Evolutionary conservation across 352 stramenopile species (phyloP).

Genomic region (Phytophthora lateralis): DNA sequence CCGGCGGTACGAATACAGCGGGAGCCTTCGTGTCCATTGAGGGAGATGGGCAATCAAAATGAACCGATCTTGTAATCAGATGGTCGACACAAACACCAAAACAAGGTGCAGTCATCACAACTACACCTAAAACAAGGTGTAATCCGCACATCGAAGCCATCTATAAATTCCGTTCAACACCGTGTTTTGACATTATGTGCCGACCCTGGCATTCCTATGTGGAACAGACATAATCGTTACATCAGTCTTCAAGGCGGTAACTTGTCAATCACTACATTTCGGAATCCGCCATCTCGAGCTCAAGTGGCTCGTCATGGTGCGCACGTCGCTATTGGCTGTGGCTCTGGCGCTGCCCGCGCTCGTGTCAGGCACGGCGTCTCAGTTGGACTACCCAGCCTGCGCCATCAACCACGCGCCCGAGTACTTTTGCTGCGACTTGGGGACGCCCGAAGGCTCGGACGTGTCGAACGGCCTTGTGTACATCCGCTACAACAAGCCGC

Average conservation of each 20-base stretch:
- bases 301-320: conserved; percentile 15
- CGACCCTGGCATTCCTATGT: neutral
- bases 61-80: conserved; percentile 1
- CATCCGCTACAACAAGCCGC: conserved; percentile 64
- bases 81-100: neutral
- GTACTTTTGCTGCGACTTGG: conserved; percentile 66
- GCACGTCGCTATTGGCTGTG: conserved; percentile 15
- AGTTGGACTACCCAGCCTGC: conserved; percentile 64
- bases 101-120: neutral
- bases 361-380: conserved; percentile 45
- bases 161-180: no score
- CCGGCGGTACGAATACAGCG: conserved; percentile 18
- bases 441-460: conserved; percentile 31
- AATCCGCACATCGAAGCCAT: no score
- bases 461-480: conserved; percentile 52
- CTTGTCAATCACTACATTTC: conserved; percentile 24
- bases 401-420: conserved; percentile 59
- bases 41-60: neutral
- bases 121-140: no score
- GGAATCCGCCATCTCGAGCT: conserved; percentile 27
- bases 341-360: conserved; percentile 31
- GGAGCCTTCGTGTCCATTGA: neutral
- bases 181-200: neutral
- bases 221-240: neutral
- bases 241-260: neutral